Base-by-base conservation (phyloP, 2,329 filamentous ascomycete genomes). In the Aspergillus jensenii region DNA sequence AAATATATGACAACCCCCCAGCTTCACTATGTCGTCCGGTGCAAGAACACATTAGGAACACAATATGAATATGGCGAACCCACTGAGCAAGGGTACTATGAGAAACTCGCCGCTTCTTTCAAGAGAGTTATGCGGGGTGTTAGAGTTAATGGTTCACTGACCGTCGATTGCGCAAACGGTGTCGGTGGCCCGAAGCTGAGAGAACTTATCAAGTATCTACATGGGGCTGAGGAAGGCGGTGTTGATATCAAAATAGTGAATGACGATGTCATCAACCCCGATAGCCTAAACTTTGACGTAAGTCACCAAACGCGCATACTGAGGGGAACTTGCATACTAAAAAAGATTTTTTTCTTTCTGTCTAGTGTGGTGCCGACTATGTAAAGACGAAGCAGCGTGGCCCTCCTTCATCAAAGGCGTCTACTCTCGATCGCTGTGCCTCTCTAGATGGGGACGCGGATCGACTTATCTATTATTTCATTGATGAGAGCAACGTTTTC, bases 311-410 rank as follows among this genome's bases (percentile, higher is more conserved):
- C 54, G 35, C 40, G 21, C 12, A 11, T 7, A 37, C 6, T 45
- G 39, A 21, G 25, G 25, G 8, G 2, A 40, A 21, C 23, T 11
- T 19, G 31, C 21, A 21, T 31, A 15, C 35, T 59, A 68, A 62
- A 73, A 14, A 21, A 55, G 68, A 61, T 73, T 62, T 59, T 15
- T 37, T 50, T 37, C 14, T 35, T 35, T 37, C 12, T 37, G 55
- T 62, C 59, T 25, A 96, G 87, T 96, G 90, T 71, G 95, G 95
- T 75, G 95, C 95, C 71, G 95, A 99, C 77, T 98, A 87, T 68
- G 95, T 99, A 76, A 99, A 99, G 81, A 98, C 95, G 17, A 91
- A 91, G 78, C 95, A 99, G 80, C 87, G 92, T 63, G 90, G 91
- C 59, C 95, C 95, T 52, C 90, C 90, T 43, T 88, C 81, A 31